Base-by-base conservation (phyloP, 1,284 basidiomycete genomes). In the Cutaneotrichosporon sp. region DNA sequence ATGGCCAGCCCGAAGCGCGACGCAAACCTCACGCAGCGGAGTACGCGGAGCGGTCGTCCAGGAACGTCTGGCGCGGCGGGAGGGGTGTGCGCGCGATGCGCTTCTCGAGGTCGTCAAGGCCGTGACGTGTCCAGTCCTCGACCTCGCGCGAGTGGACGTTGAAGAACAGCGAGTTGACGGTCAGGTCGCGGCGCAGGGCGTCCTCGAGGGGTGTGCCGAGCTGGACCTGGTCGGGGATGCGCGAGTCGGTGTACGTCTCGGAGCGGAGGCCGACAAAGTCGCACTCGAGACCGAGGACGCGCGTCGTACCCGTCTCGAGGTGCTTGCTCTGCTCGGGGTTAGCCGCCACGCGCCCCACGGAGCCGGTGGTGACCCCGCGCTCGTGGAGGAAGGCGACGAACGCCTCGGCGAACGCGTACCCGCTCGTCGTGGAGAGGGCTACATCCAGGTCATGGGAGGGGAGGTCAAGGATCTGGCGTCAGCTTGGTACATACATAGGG, bases 241-340 rank as follows among this genome's bases (percentile, higher is more conserved):
- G 85, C 76, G 90, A 95, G 42, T 87, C 84, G 0, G 92, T 87
- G 79, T 99, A 99, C 68, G 90, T 92, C 78, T 98, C 97, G 65
- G 88, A 91, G 61, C 97, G 83, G 52, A 99, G 82, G 73, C 98
- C 98, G 13, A 99, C 97, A 71, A 98, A 89, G 78, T 99, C 97
- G 56, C 99, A 83, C 62, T 94, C 91, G 51, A 92, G 81, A 3
- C 87, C 94, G 54, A 93, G 83, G 27, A 99, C 82, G 33, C 85
- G 87, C 33, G 93, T 90, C n/a, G 89, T 90, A 0, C 94, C 95
- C 0, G 97, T 98, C 80, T 99, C 95, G 36, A 99, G 84, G 79
- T 98, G 97, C 78, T 99, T 99, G 59, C 92, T 95, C 81, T 99
- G 97, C 52, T 95, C 92, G 0, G 97, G 95, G 72, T 99, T 98